These are phyloP conservation scores for Chrysoporthe austroafricana DNA, from an alignment of 2,329 filamentous ascomycete genomes.

Conservation along the genomic window DNA sequence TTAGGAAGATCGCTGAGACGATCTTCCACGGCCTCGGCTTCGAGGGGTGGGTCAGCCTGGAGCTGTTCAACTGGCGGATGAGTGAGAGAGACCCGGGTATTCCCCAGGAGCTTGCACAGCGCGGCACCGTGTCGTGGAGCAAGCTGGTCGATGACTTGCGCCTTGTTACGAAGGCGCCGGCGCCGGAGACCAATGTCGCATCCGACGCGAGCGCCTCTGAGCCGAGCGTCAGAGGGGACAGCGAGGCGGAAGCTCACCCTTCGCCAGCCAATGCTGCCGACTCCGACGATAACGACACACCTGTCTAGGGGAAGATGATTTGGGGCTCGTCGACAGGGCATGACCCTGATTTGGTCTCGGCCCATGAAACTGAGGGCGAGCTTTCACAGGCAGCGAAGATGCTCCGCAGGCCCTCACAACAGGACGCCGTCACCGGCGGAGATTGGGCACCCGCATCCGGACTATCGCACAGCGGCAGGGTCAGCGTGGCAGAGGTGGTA, in stretches of 20 bases:
- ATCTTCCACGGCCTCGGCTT: conserved; percentile 68
- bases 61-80: conserved; percentile 69
- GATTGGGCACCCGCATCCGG: not conserved
- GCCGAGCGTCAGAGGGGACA: not conserved
- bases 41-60: conserved; percentile 71
- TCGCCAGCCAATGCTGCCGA: not conserved
- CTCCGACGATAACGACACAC: not conserved
- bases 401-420: not conserved
- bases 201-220: conserved; percentile 10
- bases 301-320: not conserved
- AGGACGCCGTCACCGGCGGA: not conserved
- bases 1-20: conserved; percentile 61
- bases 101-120: conserved; percentile 53
- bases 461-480: not conserved
- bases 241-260: not conserved
- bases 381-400: too few relatives aligned
- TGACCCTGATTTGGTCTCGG: too few relatives aligned
- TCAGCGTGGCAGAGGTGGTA: not conserved
- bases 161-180: conserved; percentile 25
- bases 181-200: not conserved
- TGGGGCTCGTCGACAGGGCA: too few relatives aligned
- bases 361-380: too few relatives aligned
- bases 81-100: conserved; percentile 53
- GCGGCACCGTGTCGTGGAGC: conserved; percentile 55
- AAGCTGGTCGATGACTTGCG: conserved; percentile 46